These are phyloP conservation scores for Pseudopyrenochaeta lycopersici DNA, from an alignment of 2,329 filamentous ascomycete species.

Conservation along the genomic window DNA sequence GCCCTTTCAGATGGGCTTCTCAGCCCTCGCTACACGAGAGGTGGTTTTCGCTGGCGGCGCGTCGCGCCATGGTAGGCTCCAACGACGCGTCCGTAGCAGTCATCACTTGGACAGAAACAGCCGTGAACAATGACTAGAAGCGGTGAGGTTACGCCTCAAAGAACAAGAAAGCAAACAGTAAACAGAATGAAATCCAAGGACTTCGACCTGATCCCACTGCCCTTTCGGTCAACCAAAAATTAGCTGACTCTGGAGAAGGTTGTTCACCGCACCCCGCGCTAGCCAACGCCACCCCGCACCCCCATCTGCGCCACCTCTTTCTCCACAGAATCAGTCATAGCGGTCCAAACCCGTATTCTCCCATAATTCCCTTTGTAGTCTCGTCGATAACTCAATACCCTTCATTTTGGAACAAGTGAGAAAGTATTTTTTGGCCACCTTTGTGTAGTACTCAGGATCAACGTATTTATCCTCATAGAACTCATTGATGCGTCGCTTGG, in stretches of 20 bases:
- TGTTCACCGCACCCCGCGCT: not conserved
- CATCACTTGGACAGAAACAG: no score
- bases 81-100: no score
- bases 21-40: constrained; percentile 1
- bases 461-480: constrained; percentile 10
- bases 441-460: constrained; percentile 14
- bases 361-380: not conserved
- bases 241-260: not conserved
- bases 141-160: not conserved
- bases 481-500: constrained; percentile 10
- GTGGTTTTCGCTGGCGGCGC: not conserved
- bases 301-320: no score
- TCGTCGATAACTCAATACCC: not conserved
- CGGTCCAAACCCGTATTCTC: not conserved
- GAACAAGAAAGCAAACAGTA: not conserved
- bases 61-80: not conserved
- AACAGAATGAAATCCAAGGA: not conserved
- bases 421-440: constrained; percentile 10
- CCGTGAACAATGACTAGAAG: no score
- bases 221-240: no score
- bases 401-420: not conserved
- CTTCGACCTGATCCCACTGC: no score
- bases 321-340: not conserved
- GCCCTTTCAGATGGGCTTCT: not conserved
- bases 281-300: not conserved